Percentiles rank a stretch among this genome's conserved stretches.
Evolutionary conservation across 129 eudicot genomes (phyloP).

Genomic region (Flaveria bidentis): DNA sequence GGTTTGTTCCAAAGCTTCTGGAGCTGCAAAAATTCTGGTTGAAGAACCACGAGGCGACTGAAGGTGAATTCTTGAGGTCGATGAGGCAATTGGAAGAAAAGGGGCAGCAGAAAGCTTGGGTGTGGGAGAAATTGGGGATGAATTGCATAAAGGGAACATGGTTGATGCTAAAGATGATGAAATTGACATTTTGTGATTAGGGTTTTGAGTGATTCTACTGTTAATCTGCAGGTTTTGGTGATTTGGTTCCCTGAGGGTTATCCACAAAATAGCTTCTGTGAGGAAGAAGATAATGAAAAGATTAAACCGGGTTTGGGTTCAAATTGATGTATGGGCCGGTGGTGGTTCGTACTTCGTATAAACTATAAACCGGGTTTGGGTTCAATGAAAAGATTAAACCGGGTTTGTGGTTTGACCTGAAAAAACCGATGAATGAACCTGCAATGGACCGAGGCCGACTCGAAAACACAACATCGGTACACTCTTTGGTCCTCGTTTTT

Average conservation of each 20-base stretch:
- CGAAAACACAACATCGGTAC: too few species aligned
- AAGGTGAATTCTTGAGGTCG: slow-evolving; percentile 32
- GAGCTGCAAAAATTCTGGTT: slow-evolving; percentile 44
- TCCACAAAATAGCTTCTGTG: slow-evolving; percentile 28
- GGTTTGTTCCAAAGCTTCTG: slow-evolving; percentile 60
- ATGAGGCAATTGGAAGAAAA: slow-evolving; percentile 29
- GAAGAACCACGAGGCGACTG: slow-evolving; percentile 35
- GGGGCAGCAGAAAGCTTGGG: slow-evolving; percentile 42
- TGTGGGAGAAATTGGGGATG: slow-evolving; percentile 49
- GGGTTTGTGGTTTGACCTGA: too few species aligned
- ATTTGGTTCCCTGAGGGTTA: slow-evolving; percentile 21
- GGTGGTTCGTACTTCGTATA: neutral
- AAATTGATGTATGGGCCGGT: neutral
- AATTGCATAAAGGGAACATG: slow-evolving; percentile 50
- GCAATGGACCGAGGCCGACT: too few species aligned
- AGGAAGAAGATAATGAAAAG: slow-evolving; percentile 23
- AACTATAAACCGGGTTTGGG: neutral
- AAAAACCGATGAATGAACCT: too few species aligned
- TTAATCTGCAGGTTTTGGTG: slow-evolving; percentile 13
- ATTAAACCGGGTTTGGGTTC: slow-evolving; percentile 28
- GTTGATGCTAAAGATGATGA: slow-evolving; percentile 57
- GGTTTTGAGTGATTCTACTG: neutral
- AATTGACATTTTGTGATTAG: slow-evolving; percentile 46
- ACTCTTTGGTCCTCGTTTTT: too few species aligned
- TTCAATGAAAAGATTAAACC: too few species aligned